Conservation (phyloP, 106 monocot species). For the Platanthera zijinensis region DNA sequence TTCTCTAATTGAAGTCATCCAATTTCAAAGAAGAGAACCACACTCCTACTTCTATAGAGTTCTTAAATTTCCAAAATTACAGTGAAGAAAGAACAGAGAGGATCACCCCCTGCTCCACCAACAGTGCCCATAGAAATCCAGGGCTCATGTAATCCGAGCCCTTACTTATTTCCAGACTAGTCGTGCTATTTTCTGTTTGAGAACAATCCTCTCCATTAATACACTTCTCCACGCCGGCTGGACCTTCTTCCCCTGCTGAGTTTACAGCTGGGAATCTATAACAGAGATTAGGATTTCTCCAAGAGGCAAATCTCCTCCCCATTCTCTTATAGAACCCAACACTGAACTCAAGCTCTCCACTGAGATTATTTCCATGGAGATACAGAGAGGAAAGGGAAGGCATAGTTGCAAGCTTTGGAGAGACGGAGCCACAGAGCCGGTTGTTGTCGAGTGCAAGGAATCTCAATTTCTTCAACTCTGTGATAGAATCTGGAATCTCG, state of each 20-base stretch:
- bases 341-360: slow-evolving; percentile 32
- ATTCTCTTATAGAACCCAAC: slow-evolving; percentile 37
- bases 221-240: slow-evolving; percentile 55
- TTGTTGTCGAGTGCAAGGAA: slow-evolving; percentile 44
- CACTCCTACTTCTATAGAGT: too few species aligned
- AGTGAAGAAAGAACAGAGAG: neutral
- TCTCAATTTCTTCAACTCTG: slow-evolving; percentile 29
- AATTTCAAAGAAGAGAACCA: neutral
- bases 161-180: neutral
- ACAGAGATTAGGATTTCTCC: slow-evolving; percentile 71
- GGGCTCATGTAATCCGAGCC: neutral
- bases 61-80: neutral
- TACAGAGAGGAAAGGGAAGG: slow-evolving; percentile 32
- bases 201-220: slow-evolving; percentile 9
- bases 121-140: neutral
- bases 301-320: slow-evolving; percentile 76
- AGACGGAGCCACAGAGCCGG: slow-evolving; percentile 25
- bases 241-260: slow-evolving; percentile 24
- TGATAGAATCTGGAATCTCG: slow-evolving; percentile 36
- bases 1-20: neutral
- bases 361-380: slow-evolving; percentile 47
- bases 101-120: neutral
- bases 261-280: slow-evolving; percentile 23
- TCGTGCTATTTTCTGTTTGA: neutral
- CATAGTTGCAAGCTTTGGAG: slow-evolving; percentile 24